A percentile compares a stretch with the other conserved stretches of the same genome.
Conservation (phyloP, 2,329 filamentous ascomycete genomes). For the Orbilia oligospora region DNA sequence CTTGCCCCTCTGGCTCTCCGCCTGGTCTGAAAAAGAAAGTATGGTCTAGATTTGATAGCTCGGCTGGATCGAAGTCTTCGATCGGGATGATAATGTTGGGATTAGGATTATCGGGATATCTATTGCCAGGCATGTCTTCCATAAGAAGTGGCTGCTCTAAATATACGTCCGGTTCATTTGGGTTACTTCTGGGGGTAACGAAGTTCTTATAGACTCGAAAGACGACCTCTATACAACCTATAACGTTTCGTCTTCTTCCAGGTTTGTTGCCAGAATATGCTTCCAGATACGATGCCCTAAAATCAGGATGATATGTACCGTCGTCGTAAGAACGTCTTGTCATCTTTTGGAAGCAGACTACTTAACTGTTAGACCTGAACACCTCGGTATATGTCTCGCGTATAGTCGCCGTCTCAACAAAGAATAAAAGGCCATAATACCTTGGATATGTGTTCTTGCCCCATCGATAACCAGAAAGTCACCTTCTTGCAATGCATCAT, state of each 20-base stretch:
- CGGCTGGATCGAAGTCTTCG: not conserved
- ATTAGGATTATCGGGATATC: not conserved
- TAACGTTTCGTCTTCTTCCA: not conserved
- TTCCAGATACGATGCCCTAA: conserved; percentile 44
- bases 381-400: not conserved
- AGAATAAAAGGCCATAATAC: not conserved
- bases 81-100: not conserved
- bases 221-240: conserved; percentile 40
- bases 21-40: too few species aligned
- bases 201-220: conserved; percentile 34
- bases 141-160: conserved; percentile 17
- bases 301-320: not conserved
- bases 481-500: conserved; percentile 27
- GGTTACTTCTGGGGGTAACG: not conserved
- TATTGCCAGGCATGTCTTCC: not conserved
- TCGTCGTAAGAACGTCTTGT: not conserved
- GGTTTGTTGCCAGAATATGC: conserved; percentile 8
- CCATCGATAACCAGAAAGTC: conserved; percentile 43
- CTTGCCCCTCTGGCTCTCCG: not conserved
- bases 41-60: too few species aligned
- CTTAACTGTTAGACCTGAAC: not conserved
- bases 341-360: conserved; percentile 54
- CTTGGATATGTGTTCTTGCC: conserved; percentile 40
- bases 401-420: too few species aligned
- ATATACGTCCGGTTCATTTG: not conserved